Evolutionary conservation across 306 rosid species (phyloP).

Genomic region (Corylus americana): DNA sequence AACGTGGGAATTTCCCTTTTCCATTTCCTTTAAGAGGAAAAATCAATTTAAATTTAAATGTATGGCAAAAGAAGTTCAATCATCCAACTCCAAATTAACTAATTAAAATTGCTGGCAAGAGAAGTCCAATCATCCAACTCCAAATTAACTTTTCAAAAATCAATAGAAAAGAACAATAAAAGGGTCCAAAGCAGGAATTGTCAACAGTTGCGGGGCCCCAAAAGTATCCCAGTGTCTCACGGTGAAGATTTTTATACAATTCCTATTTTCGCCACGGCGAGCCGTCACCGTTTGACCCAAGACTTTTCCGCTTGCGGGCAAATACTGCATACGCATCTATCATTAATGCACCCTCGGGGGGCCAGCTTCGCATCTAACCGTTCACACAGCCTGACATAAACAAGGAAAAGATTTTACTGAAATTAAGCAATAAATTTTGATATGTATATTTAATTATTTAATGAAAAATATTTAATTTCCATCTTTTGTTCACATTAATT

Average conservation of each 20-base stretch:
- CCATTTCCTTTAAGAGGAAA: too few relatives aligned
- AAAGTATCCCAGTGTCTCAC: background rate
- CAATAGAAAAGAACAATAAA: background rate
- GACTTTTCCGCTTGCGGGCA: background rate
- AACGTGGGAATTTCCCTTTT: too few relatives aligned
- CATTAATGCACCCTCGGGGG: background rate
- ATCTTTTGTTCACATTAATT: too few relatives aligned
- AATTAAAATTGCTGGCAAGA: background rate
- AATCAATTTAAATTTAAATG: background rate
- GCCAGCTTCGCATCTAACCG: background rate
- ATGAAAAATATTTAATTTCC: too few relatives aligned
- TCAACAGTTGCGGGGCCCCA: background rate
- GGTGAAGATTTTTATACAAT: background rate
- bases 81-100: background rate
- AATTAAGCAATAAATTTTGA: too few relatives aligned
- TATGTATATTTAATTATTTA: too few relatives aligned
- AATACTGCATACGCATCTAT: background rate
- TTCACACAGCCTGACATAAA: background rate
- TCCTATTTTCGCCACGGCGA: background rate
- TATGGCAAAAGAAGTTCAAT: background rate
- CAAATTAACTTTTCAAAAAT: background rate
- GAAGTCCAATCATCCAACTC: background rate
- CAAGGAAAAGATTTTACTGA: too few relatives aligned
- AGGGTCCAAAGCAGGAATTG: background rate
- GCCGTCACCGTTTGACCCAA: background rate